Percentiles rank a stretch among this genome's conserved stretches.
phyloP scores from a whole-genome alignment of 1,284 basidiomycete genomes.

The Ganoderma boninense region DNA sequence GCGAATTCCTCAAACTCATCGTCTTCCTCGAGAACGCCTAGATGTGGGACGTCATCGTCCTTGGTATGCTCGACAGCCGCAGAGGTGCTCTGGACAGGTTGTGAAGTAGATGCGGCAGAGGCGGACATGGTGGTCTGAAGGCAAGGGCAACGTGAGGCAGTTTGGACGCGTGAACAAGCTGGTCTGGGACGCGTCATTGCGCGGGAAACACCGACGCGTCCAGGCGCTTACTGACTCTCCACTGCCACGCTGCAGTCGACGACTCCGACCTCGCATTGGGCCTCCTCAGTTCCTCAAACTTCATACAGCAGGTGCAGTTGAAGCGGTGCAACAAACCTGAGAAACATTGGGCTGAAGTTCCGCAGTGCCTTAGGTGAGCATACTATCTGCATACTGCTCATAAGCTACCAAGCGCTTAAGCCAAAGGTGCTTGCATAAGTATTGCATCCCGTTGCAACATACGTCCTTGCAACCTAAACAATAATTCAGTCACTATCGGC shows the following conservation, averaged over 20 bases:
- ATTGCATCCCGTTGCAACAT: too few relatives aligned
- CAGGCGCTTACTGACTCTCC: constrained; percentile 1
- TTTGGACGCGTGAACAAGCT: not conserved
- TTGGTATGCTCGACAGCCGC: constrained; percentile 48
- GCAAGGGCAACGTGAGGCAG: constrained; percentile 3
- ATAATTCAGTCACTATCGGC: too few relatives aligned
- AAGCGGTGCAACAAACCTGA: too few relatives aligned
- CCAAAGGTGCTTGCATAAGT: too few relatives aligned
- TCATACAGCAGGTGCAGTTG: too few relatives aligned
- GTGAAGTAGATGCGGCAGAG: constrained; percentile 46
- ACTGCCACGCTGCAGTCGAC: too few relatives aligned
- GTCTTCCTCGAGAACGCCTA: constrained; percentile 84
- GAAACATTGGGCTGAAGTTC: too few relatives aligned
- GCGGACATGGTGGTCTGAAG: constrained; percentile 39
- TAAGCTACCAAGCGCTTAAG: too few relatives aligned
- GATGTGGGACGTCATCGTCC: constrained; percentile 56
- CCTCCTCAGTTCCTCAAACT: not conserved
- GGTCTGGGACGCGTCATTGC: constrained; percentile 38
- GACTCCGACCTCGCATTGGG: not conserved
- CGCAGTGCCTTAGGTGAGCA: too few relatives aligned
- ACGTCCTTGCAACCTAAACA: too few relatives aligned
- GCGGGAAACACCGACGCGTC: constrained; percentile 31
- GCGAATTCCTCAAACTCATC: constrained; percentile 88
- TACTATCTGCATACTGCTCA: too few relatives aligned
- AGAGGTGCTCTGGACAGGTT: constrained; percentile 40